Percentiles rank a stretch among this genome's conserved stretches.
Conservation (phyloP, 768 basidiomycete species). For the Sistotremastrum niveocremeum region DNA sequence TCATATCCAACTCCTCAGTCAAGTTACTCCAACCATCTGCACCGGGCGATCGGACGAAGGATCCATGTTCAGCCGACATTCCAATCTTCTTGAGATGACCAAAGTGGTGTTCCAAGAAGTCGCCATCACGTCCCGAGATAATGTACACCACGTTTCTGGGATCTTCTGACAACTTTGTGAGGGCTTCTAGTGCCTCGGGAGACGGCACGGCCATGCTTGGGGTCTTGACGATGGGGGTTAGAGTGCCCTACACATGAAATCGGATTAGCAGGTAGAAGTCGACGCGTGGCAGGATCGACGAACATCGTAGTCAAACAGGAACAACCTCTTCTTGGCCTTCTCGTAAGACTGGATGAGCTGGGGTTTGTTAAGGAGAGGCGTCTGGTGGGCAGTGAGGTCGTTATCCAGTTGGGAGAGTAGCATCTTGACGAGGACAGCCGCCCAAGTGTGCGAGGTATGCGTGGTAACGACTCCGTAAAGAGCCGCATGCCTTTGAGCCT, state of each 20-base stretch:
- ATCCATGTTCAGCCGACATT: constrained; percentile 93
- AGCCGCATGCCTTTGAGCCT: constrained; percentile 54
- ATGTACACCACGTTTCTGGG: constrained; percentile 91
- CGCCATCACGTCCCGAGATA: constrained; percentile 91
- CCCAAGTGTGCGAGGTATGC: constrained; percentile 94
- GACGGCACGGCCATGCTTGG: constrained; percentile 83
- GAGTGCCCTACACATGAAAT: constrained; percentile 54
- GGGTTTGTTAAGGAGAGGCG: constrained; percentile 65
- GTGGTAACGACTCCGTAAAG: constrained; percentile 79
- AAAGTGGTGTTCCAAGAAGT: constrained; percentile 83
- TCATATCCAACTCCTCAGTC: constrained; percentile 89
- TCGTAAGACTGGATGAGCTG: constrained; percentile 48
- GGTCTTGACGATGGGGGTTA: constrained; percentile 92
- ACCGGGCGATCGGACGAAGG: constrained; percentile 72
- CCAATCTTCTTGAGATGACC: constrained; percentile 75
- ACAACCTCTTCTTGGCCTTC: constrained; percentile 65
- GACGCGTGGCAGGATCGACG: constrained; percentile 17
- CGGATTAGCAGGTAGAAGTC: constrained; percentile 4
- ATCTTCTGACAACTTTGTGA: constrained; percentile 59
- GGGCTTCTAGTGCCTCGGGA: constrained; percentile 54
- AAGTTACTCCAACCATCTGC: constrained; percentile 67
- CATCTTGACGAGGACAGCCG: constrained; percentile 77
- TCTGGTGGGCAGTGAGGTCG: constrained; percentile 68
- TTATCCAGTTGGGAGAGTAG: constrained; percentile 69
- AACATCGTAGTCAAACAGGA: constrained; percentile 95